These are phyloP conservation scores for Jatropha curcas DNA, from an alignment of 345 rosid genomes.

Conservation along the genomic window DNA sequence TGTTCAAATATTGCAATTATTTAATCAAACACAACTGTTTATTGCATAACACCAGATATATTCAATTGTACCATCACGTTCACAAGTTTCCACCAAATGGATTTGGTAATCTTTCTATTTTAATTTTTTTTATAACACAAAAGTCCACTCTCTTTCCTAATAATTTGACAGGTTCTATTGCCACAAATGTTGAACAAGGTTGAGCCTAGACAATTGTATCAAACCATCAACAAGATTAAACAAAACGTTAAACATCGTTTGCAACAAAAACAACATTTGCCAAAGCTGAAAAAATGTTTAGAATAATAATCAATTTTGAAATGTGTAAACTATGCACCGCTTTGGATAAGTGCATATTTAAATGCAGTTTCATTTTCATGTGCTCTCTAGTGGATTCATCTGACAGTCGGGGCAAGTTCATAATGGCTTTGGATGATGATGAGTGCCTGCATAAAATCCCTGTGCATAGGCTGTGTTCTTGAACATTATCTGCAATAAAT, in stretches of 20 bases:
- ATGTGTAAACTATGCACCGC: not conserved
- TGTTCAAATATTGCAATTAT: not conserved
- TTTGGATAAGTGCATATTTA: not conserved
- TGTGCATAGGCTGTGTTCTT: slow-evolving; percentile 80
- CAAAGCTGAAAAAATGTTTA: not conserved
- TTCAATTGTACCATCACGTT: not conserved
- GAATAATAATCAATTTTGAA: not conserved
- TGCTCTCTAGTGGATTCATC: not conserved
- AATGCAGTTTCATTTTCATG: not conserved
- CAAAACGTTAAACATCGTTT: no score
- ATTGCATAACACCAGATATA: not conserved
- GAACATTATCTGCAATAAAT: slow-evolving; percentile 61
- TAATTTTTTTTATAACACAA: no score
- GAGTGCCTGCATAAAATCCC: slow-evolving; percentile 74
- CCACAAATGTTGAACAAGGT: not conserved
- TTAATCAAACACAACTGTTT: not conserved
- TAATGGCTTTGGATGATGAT: slow-evolving; percentile 33
- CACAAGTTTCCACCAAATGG: not conserved
- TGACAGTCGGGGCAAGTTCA: not conserved
- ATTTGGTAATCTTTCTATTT: no score
- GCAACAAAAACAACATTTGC: not conserved
- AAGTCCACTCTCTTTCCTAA: no score
- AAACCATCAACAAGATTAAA: not conserved
- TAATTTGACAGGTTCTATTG: no score
- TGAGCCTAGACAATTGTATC: not conserved